Conservation (phyloP, 1,284 basidiomycete genomes). For the Phylloboletellus chloephorus region DNA sequence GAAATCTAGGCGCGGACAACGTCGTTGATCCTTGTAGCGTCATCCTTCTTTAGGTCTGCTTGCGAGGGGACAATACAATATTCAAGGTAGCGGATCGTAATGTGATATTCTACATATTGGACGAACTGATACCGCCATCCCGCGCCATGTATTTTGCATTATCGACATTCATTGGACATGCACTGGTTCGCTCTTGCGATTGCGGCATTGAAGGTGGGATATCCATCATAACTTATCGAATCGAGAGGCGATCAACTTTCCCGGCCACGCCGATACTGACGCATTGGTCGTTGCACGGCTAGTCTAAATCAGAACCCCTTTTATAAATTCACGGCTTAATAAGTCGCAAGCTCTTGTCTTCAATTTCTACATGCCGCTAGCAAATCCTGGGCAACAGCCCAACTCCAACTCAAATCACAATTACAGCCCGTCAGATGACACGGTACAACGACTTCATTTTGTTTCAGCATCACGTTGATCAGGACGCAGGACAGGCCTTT, state of each 20-base stretch:
- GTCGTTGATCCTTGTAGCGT: constrained; percentile 16
- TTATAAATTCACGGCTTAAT: constrained; percentile 18
- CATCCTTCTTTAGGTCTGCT: constrained; percentile 5
- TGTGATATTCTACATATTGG: constrained; percentile 32
- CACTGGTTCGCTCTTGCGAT: constrained; percentile 2
- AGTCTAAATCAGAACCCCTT: constrained; percentile 3
- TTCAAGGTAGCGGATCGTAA: constrained; percentile 29
- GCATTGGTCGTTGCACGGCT: neutral
- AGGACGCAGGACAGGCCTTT: constrained; percentile 30
- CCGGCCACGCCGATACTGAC: neutral
- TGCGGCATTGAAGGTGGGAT: neutral
- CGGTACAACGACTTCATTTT: constrained; percentile 7
- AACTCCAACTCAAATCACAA: constrained; percentile 1
- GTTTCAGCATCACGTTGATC: constrained; percentile 20
- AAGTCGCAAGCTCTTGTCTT: constrained; percentile 13
- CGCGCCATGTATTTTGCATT: constrained; percentile 25
- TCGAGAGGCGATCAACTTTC: too few species aligned
- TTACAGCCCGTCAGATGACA: constrained; percentile 6
- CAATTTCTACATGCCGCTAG: constrained; percentile 5
- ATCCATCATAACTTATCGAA: too few species aligned
- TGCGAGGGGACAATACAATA: constrained; percentile 23
- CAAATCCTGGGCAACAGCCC: constrained; percentile 1
- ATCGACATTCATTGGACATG: constrained; percentile 26
- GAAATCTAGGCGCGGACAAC: constrained; percentile 29
- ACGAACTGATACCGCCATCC: constrained; percentile 23